Conservation (phyloP, 2,329 filamentous ascomycete genomes). For the Pyrenochaeta sp. region DNA sequence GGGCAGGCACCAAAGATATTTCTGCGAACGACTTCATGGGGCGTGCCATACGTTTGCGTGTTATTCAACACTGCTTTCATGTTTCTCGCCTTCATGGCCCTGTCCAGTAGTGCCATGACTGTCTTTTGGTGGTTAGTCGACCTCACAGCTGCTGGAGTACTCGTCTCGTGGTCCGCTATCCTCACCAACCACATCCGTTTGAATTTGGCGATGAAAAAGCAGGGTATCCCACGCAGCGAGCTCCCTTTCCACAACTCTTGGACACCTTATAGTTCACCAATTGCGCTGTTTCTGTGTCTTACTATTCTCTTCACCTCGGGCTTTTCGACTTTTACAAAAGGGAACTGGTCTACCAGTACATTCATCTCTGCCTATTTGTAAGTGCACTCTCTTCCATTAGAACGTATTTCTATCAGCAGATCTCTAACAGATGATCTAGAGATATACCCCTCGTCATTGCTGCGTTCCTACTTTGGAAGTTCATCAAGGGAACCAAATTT, state of each 20-base stretch:
- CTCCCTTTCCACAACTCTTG: slow-evolving; percentile 41
- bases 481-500: slow-evolving; percentile 66
- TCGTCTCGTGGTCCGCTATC: slow-evolving; percentile 61
- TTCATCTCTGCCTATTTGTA: slow-evolving; percentile 46
- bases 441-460: slow-evolving; percentile 48
- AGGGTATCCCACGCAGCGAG: slow-evolving; percentile 60
- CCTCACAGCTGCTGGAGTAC: slow-evolving; percentile 64
- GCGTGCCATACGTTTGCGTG: slow-evolving; percentile 50
- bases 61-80: slow-evolving; percentile 48
- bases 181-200: slow-evolving; percentile 66
- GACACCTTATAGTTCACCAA: slow-evolving; percentile 44
- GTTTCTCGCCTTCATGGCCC: slow-evolving; percentile 57
- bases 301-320: slow-evolving; percentile 72
- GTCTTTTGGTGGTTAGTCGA: slow-evolving; percentile 74
- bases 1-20: slow-evolving; percentile 60
- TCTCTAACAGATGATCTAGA: slow-evolving; percentile 42
- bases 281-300: slow-evolving; percentile 52
- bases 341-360: slow-evolving; percentile 45
- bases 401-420: not conserved
- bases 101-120: slow-evolving; percentile 51
- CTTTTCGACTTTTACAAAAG: slow-evolving; percentile 61
- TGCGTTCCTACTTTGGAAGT: slow-evolving; percentile 70
- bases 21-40: slow-evolving; percentile 52
- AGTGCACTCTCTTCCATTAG: slow-evolving; percentile 3
- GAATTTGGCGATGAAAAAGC: slow-evolving; percentile 50